These are phyloP conservation scores for Xerophyta viscosa DNA, from an alignment of 106 monocot genomes.

Conservation along the genomic window DNA sequence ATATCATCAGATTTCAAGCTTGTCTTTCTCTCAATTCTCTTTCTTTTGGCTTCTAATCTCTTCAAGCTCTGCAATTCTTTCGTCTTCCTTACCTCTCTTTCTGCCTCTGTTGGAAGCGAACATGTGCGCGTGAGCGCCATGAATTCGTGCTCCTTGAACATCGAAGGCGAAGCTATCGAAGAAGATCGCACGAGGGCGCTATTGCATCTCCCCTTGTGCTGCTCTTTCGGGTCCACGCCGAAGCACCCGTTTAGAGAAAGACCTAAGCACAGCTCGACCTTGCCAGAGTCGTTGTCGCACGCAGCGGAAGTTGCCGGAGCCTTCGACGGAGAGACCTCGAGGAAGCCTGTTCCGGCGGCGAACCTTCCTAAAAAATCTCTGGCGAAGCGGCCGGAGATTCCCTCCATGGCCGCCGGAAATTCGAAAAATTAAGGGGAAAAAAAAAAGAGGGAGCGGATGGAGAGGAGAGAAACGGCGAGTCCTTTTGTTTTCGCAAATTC, in stretches of 20 bases:
- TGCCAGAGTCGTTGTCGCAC: neutral
- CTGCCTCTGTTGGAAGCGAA: constrained; percentile 33
- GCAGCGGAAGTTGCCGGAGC: neutral
- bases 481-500: too few relatives aligned
- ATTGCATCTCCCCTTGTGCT: constrained; percentile 13
- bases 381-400: constrained; percentile 7
- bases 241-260: constrained; percentile 58
- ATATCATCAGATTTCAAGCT: neutral
- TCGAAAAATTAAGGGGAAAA: too few relatives aligned
- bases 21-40: constrained; percentile 33
- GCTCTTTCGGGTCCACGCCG: constrained; percentile 29
- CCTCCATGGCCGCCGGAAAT: constrained; percentile 3
- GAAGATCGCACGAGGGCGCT: constrained; percentile 40
- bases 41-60: constrained; percentile 41
- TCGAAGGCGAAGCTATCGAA: constrained; percentile 27
- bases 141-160: constrained; percentile 1
- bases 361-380: constrained; percentile 32
- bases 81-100: constrained; percentile 40
- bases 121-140: constrained; percentile 18
- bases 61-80: constrained; percentile 44
- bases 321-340: neutral
- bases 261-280: constrained; percentile 58
- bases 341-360: neutral
- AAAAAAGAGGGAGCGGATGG: too few relatives aligned
- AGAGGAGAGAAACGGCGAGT: too few relatives aligned